Evolutionary conservation across 768 basidiomycete genomes (phyloP).

Genomic region (Termitomyces sp.): DNA sequence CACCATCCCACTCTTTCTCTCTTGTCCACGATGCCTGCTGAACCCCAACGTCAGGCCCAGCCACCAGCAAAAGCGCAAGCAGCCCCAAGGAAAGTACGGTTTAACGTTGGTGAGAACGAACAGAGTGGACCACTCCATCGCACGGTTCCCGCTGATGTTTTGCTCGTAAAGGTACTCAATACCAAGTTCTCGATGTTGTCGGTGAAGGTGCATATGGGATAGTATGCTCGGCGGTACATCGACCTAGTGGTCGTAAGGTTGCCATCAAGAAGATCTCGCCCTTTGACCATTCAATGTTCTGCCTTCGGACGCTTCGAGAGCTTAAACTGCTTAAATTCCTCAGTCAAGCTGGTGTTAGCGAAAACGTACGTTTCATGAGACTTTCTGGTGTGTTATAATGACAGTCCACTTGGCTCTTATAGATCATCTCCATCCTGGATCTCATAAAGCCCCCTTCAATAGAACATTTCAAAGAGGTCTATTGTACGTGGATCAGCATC

Average conservation of each 20-base stretch:
- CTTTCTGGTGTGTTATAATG: constrained; percentile 1
- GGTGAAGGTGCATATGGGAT: constrained; percentile 94
- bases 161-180: constrained; percentile 54
- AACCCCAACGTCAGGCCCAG: constrained; percentile 21
- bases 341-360: constrained; percentile 83
- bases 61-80: constrained; percentile 32
- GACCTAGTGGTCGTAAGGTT: constrained; percentile 84
- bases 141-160: constrained; percentile 6
- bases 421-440: constrained; percentile 90
- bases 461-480: constrained; percentile 86
- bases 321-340: constrained; percentile 80
- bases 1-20: constrained; percentile 11
- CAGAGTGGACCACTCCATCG: constrained; percentile 1
- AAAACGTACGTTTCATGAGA: constrained; percentile 53
- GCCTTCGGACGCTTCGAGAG: constrained; percentile 84
- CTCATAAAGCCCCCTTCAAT: constrained; percentile 78
- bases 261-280: constrained; percentile 97
- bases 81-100: constrained; percentile 79
- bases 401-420: constrained; percentile 4
- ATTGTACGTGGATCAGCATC: constrained; percentile 40
- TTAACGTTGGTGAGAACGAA: constrained; percentile 66
- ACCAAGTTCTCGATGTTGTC: constrained; percentile 82
- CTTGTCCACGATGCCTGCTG: constrained; percentile 24
- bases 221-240: constrained; percentile 89
- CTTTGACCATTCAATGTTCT: constrained; percentile 96